Evolutionary conservation across 1,284 basidiomycete genomes (phyloP), one percentile per base, ranked within the genome.

Genomic region (Ceratorhiza oryzae-sativae): DNA sequence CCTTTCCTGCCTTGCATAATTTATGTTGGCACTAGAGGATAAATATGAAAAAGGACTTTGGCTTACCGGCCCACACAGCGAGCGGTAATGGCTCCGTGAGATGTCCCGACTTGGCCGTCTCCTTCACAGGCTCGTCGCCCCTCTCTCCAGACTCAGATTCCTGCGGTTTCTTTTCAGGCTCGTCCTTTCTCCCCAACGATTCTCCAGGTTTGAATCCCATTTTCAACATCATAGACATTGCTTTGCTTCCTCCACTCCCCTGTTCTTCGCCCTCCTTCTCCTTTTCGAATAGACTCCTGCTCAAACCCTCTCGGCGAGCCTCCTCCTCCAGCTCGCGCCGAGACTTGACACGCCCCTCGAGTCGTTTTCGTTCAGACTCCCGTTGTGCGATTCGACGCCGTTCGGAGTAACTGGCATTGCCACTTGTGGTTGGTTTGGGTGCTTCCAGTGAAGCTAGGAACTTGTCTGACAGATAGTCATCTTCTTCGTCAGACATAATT

Each of bases 181-280:
- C 55, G 30, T 72, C 74, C 55, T 74, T 76, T 76, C 79, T 83
- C 3, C 92, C 92, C 42, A 94, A 83, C 1, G 90, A 82, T 79
- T 92, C 86, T 13, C 92, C 92, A 1, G 90, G 87, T 81, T 90
- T 89, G 81, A 92, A 93, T 1, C 92, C 92, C 92, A 93, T 93
- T 82, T 90, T 93, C 85, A 91, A 87, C 92, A 94, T 94, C 83
- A 94, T 93, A 10, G 86, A 85, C 71, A 93, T 82, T 3, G 92
- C 91, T 79, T 92, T 94, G 81, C 60, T 75, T 86, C 84, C 90
- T 15, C 58, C 70, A 55, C 48, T 51, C 12, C 25, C 59, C 15
- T 59, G 42, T 36, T 51, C 41, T 42, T 53, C 56, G 36, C 27
- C 32, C 23, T 76, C 73, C 23, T 79, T 82, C 1, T 88, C 91